Percentiles rank a stretch among this genome's conserved stretches.
Evolutionary conservation across 192 early-diverging fungal species (phyloP).

Genomic region (Coemansia asiatica): DNA sequence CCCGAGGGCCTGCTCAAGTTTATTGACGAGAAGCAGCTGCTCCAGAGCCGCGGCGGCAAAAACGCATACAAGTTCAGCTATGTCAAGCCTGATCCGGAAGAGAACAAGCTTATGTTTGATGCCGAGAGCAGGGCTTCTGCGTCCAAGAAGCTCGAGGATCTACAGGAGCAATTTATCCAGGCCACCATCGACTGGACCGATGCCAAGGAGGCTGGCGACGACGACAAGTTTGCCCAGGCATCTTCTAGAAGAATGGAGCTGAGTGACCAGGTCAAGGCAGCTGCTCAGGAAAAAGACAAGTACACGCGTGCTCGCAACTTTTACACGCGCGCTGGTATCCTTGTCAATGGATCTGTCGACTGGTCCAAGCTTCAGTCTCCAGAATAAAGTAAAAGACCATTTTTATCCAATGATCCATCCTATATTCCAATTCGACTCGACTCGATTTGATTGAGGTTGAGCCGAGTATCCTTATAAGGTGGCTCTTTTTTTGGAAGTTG

Average conservation of each 20-base stretch:
- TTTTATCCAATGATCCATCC: not conserved
- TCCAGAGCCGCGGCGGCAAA: conserved; percentile 66
- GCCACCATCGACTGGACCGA: conserved; percentile 57
- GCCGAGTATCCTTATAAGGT: no score
- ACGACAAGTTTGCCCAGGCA: conserved; percentile 33
- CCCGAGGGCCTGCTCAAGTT: conserved; percentile 66
- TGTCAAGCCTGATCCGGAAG: conserved; percentile 50
- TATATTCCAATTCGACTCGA: not conserved
- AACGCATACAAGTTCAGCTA: conserved; percentile 63
- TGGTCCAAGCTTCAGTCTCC: conserved; percentile 37
- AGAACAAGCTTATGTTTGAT: conserved; percentile 61
- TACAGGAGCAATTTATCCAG: conserved; percentile 50
- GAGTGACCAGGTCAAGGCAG: conserved; percentile 31
- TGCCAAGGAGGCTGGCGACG: conserved; percentile 35
- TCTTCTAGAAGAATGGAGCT: conserved; percentile 27
- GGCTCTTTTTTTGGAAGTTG: no score
- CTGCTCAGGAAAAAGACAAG: conserved; percentile 57
- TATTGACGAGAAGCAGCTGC: conserved; percentile 65
- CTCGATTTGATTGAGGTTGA: no score
- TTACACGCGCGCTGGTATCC: conserved; percentile 51
- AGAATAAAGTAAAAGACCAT: no score
- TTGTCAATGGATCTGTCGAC: conserved; percentile 36
- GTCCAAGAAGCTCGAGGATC: conserved; percentile 35
- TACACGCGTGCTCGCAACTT: conserved; percentile 55
- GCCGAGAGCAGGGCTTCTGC: conserved; percentile 45